Evolutionary conservation across 768 basidiomycete genomes (phyloP), one percentile per base, ranked within the genome.

Genomic region (Mycena pura): DNA sequence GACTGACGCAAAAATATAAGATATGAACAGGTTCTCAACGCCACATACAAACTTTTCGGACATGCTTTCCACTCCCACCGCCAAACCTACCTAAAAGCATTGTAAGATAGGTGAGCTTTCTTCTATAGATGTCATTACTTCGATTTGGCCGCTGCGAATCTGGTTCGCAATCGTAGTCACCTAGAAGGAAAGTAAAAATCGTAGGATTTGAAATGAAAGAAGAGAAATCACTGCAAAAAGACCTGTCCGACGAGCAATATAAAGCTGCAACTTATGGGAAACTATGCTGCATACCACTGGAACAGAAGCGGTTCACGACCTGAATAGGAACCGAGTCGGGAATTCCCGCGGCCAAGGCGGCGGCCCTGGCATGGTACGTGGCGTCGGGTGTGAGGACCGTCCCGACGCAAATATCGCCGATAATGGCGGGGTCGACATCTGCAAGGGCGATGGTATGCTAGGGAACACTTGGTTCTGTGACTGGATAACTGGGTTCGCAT

Each of bases 31-130:
- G 39, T 29, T 40, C 24, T 40, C 24, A 27, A 36, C 32, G 11
- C 14, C 40, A 48, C 9, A 40, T 53, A 54, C 84, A 60, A 72
- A 91, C 85, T 89, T 89, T 69, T 85, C 75, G 11, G 88, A 88
- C 94, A 96, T 94, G 74, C 86, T 90, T 74, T 96, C 93, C 15
- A 91, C 83, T n/a, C 93, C 95, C 46, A 93, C 73, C 28, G 91
- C 91, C 17, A 94, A 78, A 3, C 93, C 92, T 52, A 93, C 79
- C 58, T 60, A 22, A 34, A 34, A 5, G 17, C 8, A 7, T 29
- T 2, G 19, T 19, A 25, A 27, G 19, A 8, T 19, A 8, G 8
- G 41, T 21, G 8, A 8, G 41, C 6, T 36, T 36, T 9, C 34
- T 9, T 9, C 9, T 17, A 36, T 36, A 17, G 17, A 36, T 1